Percentiles rank a stretch among this genome's conserved stretches.
phyloP scores from a whole-genome alignment of 176 grass and related monocot species.

The Ensete glaucum region DNA sequence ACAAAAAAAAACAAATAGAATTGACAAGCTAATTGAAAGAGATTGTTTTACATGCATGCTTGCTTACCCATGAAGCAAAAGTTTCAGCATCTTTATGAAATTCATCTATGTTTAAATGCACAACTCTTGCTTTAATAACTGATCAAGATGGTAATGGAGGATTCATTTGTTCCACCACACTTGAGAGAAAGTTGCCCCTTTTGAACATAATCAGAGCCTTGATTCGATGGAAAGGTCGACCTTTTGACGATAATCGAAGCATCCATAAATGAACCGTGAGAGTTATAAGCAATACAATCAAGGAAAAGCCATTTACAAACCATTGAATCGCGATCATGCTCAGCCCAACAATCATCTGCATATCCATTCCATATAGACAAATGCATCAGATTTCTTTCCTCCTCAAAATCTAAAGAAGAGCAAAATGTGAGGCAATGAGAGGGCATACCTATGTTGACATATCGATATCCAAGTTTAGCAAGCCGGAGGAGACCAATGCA shows the following conservation, averaged over 20 bases:
- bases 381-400: not conserved
- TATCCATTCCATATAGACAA: not conserved
- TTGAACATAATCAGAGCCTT: slow-evolving; percentile 76
- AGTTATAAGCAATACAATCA: not conserved
- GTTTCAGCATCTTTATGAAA: slow-evolving; percentile 67
- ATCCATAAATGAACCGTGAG: not conserved
- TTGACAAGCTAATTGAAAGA: too few species aligned
- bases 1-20: too few species aligned
- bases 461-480: slow-evolving; percentile 64
- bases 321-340: slow-evolving; percentile 44
- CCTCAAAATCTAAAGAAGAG: not conserved
- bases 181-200: slow-evolving; percentile 82
- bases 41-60: not conserved
- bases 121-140: too few species aligned
- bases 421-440: not conserved
- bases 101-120: too few species aligned
- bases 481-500: slow-evolving; percentile 58
- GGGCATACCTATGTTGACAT: slow-evolving; percentile 72
- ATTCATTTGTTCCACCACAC: not conserved
- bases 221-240: slow-evolving; percentile 63
- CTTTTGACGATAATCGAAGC: slow-evolving; percentile 34
- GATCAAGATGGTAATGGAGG: not conserved
- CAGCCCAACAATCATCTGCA: slow-evolving; percentile 89
- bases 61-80: slow-evolving; percentile 75
- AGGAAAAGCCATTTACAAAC: slow-evolving; percentile 9